Percentiles rank a stretch among this genome's conserved stretches.
Evolutionary conservation across 768 basidiomycete genomes (phyloP).

Genomic region (Tephrocybe sp.): DNA sequence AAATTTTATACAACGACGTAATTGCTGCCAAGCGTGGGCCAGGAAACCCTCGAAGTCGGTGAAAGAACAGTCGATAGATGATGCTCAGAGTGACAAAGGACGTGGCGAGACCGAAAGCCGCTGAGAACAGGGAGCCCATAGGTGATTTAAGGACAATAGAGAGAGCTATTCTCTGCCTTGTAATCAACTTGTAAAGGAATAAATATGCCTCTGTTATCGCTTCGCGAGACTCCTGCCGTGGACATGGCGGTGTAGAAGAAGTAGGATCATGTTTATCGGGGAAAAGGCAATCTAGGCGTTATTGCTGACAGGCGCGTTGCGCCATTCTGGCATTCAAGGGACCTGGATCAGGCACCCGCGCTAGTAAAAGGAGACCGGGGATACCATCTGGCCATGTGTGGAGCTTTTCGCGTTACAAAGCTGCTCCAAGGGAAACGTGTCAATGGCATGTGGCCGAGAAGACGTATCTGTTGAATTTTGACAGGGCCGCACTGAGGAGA

Average conservation of each 20-base stretch:
- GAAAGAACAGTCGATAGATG: constrained; percentile 27
- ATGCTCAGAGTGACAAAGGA: constrained; percentile 11
- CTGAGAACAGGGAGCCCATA: background rate
- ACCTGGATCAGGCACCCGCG: constrained; percentile 8
- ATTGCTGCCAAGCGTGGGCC: constrained; percentile 33
- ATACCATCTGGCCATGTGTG: constrained; percentile 9
- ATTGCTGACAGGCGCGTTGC: constrained; percentile 7
- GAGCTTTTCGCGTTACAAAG: constrained; percentile 5
- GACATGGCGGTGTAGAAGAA: constrained; percentile 6
- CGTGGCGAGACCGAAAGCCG: background rate
- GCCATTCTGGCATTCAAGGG: constrained; percentile 6
- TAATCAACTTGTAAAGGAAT: background rate
- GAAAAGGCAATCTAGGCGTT: constrained; percentile 6
- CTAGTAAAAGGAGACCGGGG: constrained; percentile 8
- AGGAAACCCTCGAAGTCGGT: constrained; percentile 32
- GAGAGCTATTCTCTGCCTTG: background rate
- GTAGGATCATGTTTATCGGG: constrained; percentile 9
- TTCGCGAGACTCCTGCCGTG: constrained; percentile 10
- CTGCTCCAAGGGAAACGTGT: constrained; percentile 7
- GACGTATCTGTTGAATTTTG: background rate
- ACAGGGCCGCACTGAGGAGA: constrained; percentile 7
- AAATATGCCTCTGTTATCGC: constrained; percentile 4
- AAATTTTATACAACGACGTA: constrained; percentile 30
- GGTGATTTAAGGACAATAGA: background rate
- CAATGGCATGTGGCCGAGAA: constrained; percentile 10